phyloP scores from a whole-genome alignment of 2,329 filamentous ascomycete genomes.

The Colletotrichum sp. region DNA sequence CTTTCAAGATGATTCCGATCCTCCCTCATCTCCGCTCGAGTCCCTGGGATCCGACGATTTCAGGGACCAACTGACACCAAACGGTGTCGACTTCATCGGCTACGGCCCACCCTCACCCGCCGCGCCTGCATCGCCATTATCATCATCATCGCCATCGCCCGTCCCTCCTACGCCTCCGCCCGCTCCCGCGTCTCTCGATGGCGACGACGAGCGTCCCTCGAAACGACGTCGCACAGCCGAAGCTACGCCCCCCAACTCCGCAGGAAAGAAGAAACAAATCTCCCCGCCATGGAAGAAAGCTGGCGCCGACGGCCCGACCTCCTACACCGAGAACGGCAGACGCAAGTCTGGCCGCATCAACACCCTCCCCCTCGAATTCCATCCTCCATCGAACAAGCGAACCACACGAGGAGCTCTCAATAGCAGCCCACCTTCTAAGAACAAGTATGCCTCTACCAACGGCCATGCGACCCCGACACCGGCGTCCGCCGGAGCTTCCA shows the following conservation, averaged over 20 bases:
- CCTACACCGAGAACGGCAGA: slow-evolving; percentile 76
- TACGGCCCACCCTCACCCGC: not conserved
- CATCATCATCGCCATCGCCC: slow-evolving; percentile 2
- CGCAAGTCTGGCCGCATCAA: slow-evolving; percentile 71
- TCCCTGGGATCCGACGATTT: slow-evolving; percentile 21
- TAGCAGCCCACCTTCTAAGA: slow-evolving; percentile 35
- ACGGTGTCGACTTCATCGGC: slow-evolving; percentile 19
- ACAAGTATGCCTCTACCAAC: slow-evolving; percentile 28
- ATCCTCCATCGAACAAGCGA: slow-evolving; percentile 53
- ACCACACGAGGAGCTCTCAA: slow-evolving; percentile 50
- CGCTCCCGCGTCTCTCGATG: not conserved
- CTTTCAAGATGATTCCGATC: slow-evolving; percentile 6
- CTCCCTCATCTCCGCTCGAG: slow-evolving; percentile 13
- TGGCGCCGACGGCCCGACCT: slow-evolving; percentile 83
- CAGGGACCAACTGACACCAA: slow-evolving; percentile 18
- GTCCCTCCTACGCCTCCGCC: not conserved
- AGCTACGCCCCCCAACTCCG: slow-evolving; percentile 40
- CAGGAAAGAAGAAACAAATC: slow-evolving; percentile 54
- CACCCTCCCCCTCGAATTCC: slow-evolving; percentile 55
- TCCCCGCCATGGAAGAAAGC: slow-evolving; percentile 96
- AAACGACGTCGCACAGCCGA: slow-evolving; percentile 70
- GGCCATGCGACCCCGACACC: slow-evolving; percentile 30
- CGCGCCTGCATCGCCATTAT: not conserved
- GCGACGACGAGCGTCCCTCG: slow-evolving; percentile 52
- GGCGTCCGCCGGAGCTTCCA: slow-evolving; percentile 30